A percentile compares a stretch with the other conserved stretches of the same genome.
Evolutionary conservation across 805 yeast species (phyloP).

Genomic region (Yarrowia deformans): DNA sequence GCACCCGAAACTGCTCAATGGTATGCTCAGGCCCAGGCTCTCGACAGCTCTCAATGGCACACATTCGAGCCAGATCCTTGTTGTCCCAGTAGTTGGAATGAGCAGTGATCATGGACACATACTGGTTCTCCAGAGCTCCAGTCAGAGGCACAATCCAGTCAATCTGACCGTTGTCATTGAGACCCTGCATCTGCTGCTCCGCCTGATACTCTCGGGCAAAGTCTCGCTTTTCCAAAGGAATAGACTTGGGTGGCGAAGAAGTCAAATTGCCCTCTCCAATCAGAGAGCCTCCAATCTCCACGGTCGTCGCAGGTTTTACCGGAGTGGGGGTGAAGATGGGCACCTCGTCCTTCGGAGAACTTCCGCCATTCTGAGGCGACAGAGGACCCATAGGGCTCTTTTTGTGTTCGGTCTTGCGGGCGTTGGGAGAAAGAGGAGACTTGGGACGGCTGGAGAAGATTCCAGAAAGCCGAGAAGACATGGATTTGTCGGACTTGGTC

Average conservation of each 20-base stretch:
- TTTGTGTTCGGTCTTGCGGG: conserved; percentile 7
- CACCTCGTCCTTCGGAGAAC: conserved; percentile 5
- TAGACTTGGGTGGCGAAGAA: conserved; percentile 27
- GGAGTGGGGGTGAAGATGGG: conserved; percentile 25
- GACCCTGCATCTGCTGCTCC: conserved; percentile 54
- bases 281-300: conserved; percentile 19
- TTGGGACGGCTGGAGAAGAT: conserved; percentile 9
- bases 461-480: conserved; percentile 28
- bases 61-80: conserved; percentile 73
- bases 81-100: conserved; percentile 93
- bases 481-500: not conserved
- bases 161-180: conserved; percentile 81
- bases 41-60: conserved; percentile 52
- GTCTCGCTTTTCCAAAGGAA: conserved; percentile 20
- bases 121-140: conserved; percentile 78
- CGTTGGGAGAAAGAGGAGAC: conserved; percentile 30
- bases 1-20: conserved; percentile 44
- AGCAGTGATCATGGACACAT: conserved; percentile 82
- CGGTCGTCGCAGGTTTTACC: conserved; percentile 1
- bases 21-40: conserved; percentile 47
- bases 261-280: conserved; percentile 28
- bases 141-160: conserved; percentile 69
- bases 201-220: conserved; percentile 41
- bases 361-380: not conserved
- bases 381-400: conserved; percentile 11